phyloP scores from a whole-genome alignment of 768 basidiomycete genomes.

The Suillus cothurnatus region DNA sequence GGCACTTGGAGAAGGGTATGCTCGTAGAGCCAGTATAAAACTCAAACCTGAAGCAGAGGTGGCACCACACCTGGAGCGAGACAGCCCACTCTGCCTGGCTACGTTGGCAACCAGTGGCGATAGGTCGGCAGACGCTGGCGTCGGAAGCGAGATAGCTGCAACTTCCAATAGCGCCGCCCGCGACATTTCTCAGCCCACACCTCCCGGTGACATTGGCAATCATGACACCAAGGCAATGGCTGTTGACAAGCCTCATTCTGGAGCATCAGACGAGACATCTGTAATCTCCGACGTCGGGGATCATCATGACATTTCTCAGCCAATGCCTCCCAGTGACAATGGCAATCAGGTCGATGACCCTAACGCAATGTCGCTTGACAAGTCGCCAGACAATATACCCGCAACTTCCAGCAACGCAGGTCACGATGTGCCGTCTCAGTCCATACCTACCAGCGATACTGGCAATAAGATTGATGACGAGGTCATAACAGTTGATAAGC shows the following conservation, averaged over 20 bases:
- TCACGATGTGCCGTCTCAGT: slow-evolving; percentile 1
- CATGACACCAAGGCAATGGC: slow-evolving; percentile 19
- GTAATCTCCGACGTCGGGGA: not conserved
- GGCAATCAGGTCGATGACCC: slow-evolving; percentile 9
- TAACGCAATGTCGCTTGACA: not conserved
- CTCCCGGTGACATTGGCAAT: not conserved
- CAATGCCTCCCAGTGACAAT: not conserved
- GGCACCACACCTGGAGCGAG: not conserved
- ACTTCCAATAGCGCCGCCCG: not conserved
- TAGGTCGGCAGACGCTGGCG: not conserved
- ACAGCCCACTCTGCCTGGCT: not conserved
- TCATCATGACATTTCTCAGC: not conserved
- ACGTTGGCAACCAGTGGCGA: not conserved
- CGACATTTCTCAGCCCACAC: not conserved
- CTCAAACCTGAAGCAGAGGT: not conserved
- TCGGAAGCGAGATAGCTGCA: not conserved
- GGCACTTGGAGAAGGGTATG: slow-evolving; percentile 23
- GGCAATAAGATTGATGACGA: slow-evolving; percentile 11
- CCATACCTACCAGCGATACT: not conserved
- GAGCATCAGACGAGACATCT: not conserved
- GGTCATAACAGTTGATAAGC: slow-evolving; percentile 20
- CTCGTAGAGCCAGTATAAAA: not conserved
- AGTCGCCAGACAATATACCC: not conserved
- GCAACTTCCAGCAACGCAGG: not conserved
- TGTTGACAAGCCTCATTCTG: slow-evolving; percentile 10